These are phyloP conservation scores for Penicillium sp. DNA, from an alignment of 2,329 filamentous ascomycete species.

Conservation along the genomic window DNA sequence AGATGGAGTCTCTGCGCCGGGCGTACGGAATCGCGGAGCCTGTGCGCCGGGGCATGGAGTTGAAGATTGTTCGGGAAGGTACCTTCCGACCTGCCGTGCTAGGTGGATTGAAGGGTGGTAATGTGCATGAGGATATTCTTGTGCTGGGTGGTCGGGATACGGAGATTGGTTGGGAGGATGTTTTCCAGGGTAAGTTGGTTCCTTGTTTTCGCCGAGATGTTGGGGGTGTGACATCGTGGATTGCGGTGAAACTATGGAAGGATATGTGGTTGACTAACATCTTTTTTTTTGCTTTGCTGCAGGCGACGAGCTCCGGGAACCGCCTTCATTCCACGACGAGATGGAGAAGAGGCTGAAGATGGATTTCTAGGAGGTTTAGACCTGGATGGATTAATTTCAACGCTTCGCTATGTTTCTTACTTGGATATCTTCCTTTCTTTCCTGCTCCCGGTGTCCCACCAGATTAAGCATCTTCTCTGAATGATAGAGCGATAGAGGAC, in stretches of 20 bases:
- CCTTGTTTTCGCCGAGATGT: neutral
- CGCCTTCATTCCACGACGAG: constrained; percentile 81
- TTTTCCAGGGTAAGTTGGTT: constrained; percentile 67
- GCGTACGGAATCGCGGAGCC: constrained; percentile 93
- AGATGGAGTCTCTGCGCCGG: constrained; percentile 84
- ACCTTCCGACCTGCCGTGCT: constrained; percentile 73
- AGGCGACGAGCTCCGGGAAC: constrained; percentile 69
- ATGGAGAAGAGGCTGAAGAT: constrained; percentile 93
- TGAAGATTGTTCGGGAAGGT: constrained; percentile 79
- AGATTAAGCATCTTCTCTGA: constrained; percentile 12
- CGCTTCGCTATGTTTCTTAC: constrained; percentile 6
- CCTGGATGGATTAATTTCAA: constrained; percentile 18
- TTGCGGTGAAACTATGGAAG: no score
- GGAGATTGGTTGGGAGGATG: constrained; percentile 87
- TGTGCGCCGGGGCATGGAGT: constrained; percentile 89
- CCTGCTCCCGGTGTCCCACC: constrained; percentile 18
- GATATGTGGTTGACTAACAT: constrained; percentile 4
- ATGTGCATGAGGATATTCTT: constrained; percentile 88
- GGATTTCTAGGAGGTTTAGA: constrained; percentile 42
- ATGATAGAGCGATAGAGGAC: constrained; percentile 23
- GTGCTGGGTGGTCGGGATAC: constrained; percentile 68
- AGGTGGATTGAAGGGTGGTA: constrained; percentile 58
- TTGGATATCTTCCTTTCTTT: constrained; percentile 8
- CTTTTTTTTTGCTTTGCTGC: constrained; percentile 8
- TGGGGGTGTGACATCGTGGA: neutral